A percentile compares a stretch with the other conserved stretches of the same genome.
Evolutionary conservation across 805 yeast genomes (phyloP).

Genomic region (Candida pseudoglaebosa): DNA sequence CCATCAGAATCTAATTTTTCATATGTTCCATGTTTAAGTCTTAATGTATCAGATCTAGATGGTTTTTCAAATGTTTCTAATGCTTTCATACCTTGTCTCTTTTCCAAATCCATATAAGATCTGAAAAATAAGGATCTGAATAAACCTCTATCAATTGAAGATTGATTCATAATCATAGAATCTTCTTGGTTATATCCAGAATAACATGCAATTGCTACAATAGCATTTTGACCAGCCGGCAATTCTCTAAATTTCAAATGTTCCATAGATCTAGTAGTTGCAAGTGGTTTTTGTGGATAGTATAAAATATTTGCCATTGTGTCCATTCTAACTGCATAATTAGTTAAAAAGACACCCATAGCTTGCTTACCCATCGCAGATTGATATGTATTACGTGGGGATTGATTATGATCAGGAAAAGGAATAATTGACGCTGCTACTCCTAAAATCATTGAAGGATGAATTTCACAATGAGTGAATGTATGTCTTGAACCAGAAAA

Average conservation of each 20-base stretch:
- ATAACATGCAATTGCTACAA: constrained; percentile 97
- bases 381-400: constrained; percentile 98
- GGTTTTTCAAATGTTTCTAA: constrained; percentile 98
- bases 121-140: constrained; percentile 95
- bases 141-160: constrained; percentile 93
- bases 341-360: constrained; percentile 97
- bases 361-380: constrained; percentile 99
- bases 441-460: constrained; percentile 97
- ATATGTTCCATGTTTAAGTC: constrained; percentile 96
- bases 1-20: constrained; percentile 99
- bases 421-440: constrained; percentile 99
- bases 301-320: constrained; percentile 98
- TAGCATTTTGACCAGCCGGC: constrained; percentile 98
- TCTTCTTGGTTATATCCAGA: constrained; percentile 99
- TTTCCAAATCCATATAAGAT: constrained; percentile 97
- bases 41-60: constrained; percentile 85
- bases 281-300: constrained; percentile 97
- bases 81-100: constrained; percentile 97
- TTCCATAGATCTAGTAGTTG: constrained; percentile 98
- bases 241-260: constrained; percentile 93
- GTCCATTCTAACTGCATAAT: constrained; percentile 96
- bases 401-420: constrained; percentile 99
- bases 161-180: constrained; percentile 99
- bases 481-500: constrained; percentile 58
- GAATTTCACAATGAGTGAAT: constrained; percentile 98